These are phyloP conservation scores for Calonectria pseudoreteaudii DNA, from an alignment of 2,329 filamentous ascomycete genomes.

Conservation along the genomic window DNA sequence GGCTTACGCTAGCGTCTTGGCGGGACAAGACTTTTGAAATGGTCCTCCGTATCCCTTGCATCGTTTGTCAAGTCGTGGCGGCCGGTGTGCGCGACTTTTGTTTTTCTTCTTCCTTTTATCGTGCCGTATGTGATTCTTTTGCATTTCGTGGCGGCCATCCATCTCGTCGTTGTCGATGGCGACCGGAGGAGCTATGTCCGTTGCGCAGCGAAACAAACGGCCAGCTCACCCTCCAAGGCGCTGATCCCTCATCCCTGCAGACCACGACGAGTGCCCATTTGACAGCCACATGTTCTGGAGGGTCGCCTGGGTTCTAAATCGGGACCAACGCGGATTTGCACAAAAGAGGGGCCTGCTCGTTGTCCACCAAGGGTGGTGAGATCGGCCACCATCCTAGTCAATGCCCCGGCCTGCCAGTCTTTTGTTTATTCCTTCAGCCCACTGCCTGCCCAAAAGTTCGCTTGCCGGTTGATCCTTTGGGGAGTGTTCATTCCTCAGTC, in stretches of 20 bases:
- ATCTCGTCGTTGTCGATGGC: constrained; percentile 9
- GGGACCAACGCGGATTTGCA: constrained; percentile 30
- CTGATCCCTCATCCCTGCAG: constrained; percentile 14
- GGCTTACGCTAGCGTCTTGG: no score
- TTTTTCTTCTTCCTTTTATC: neutral
- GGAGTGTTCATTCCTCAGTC: constrained; percentile 4
- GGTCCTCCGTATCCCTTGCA: constrained; percentile 22
- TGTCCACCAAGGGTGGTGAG: constrained; percentile 20
- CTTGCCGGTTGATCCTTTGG: neutral
- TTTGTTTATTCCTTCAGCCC: constrained; percentile 19
- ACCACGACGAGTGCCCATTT: constrained; percentile 25
- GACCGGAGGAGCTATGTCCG: constrained; percentile 30
- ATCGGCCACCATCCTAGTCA: constrained; percentile 20
- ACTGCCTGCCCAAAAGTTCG: constrained; percentile 13
- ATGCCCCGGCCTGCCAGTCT: neutral
- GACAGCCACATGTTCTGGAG: constrained; percentile 30
- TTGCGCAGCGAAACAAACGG: constrained; percentile 35
- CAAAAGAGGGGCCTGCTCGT: constrained; percentile 15
- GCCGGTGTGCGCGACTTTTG: constrained; percentile 42
- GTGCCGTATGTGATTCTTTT: neutral
- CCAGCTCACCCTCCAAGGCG: constrained; percentile 34
- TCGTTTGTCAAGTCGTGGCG: constrained; percentile 18
- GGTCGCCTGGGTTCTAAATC: constrained; percentile 34
- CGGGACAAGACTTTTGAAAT: no score
- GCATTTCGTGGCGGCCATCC: constrained; percentile 7